Evolutionary conservation across 164 flowering plant species (phyloP).

Genomic region (Hamamelis virginiana): DNA sequence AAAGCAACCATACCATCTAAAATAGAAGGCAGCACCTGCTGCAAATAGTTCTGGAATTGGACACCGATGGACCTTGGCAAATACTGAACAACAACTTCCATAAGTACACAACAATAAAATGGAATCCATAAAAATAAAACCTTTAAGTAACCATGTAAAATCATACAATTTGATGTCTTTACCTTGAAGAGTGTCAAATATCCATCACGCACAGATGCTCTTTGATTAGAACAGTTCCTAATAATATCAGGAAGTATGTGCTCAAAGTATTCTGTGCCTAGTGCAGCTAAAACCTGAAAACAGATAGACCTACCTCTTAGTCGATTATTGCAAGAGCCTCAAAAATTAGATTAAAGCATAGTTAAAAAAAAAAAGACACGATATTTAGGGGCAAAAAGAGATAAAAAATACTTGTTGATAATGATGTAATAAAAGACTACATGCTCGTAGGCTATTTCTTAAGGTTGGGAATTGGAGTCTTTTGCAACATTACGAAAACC

Average conservation of each 20-base stretch:
- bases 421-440: too few species aligned
- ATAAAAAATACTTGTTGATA: too few species aligned
- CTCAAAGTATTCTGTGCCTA: conserved; percentile 86
- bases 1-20: conserved; percentile 98
- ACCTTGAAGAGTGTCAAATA: conserved; percentile 94
- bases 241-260: conserved; percentile 84
- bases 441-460: too few species aligned
- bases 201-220: conserved; percentile 95
- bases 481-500: too few species aligned
- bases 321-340: background rate
- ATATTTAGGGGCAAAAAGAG: background rate
- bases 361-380: background rate
- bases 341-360: background rate
- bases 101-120: background rate
- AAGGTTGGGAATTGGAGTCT: too few species aligned
- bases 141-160: background rate
- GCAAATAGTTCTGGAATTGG: conserved; percentile 91
- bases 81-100: conserved; percentile 46
- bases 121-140: background rate
- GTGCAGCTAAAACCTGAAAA: conserved; percentile 88
- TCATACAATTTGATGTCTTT: background rate
- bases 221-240: conserved; percentile 86
- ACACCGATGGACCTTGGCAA: conserved; percentile 91
- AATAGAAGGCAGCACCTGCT: conserved; percentile 91
- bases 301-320: background rate